Percentiles rank a stretch among this genome's conserved stretches.
These are phyloP conservation scores for Trichophaea hybrida DNA, from an alignment of 2,329 filamentous ascomycete genomes.

Conservation along the genomic window DNA sequence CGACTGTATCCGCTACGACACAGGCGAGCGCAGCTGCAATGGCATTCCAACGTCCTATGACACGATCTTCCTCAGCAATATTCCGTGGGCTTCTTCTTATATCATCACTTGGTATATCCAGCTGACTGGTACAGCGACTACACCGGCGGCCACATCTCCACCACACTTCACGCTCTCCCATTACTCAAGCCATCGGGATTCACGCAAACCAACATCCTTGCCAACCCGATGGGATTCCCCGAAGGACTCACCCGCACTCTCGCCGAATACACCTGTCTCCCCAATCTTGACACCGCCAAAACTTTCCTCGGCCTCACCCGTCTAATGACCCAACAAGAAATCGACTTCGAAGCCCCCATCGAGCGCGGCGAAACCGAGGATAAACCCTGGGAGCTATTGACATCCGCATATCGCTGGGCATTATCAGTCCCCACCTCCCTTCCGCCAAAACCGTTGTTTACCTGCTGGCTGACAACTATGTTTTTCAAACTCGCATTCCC, in stretches of 20 bases:
- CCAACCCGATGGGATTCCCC: conserved; percentile 5
- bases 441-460: conserved; percentile 6
- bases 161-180: conserved; percentile 11
- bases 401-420: neutral
- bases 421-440: conserved; percentile 3
- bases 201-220: conserved; percentile 5
- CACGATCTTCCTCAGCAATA: conserved; percentile 13
- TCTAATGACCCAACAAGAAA: conserved; percentile 7
- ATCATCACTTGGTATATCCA: neutral
- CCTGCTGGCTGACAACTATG: conserved; percentile 11
- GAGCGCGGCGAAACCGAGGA: conserved; percentile 4
- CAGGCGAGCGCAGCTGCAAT: neutral
- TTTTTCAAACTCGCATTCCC: conserved; percentile 15
- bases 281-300: conserved; percentile 1
- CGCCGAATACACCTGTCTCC: conserved; percentile 14
- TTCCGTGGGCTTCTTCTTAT: conserved; percentile 8
- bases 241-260: neutral
- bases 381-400: conserved; percentile 2
- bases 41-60: conserved; percentile 11
- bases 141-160: conserved; percentile 10
- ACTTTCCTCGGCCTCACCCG: conserved; percentile 8
- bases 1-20: neutral
- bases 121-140: conserved; percentile 9
- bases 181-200: conserved; percentile 10
- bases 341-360: conserved; percentile 2